Conservation (phyloP, 306 rosid species). For the Betula pendula region DNA sequence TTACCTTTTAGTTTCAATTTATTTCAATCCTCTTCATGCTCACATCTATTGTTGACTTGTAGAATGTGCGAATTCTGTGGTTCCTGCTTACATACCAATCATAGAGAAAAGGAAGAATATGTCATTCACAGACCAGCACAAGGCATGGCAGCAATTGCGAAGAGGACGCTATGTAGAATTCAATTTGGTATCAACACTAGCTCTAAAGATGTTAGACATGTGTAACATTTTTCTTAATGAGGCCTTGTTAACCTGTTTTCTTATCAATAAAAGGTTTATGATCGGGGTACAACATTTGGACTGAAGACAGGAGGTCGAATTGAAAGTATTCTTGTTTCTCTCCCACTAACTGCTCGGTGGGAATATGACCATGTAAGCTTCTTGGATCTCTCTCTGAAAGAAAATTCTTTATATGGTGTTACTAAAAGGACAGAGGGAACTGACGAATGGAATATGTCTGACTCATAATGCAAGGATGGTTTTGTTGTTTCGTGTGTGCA, state of each 20-base stretch:
- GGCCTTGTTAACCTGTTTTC: constrained; percentile 5
- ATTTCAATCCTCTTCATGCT: constrained; percentile 22
- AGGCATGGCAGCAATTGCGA: constrained; percentile 94
- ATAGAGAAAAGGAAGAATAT: constrained; percentile 86
- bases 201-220: background rate
- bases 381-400: constrained; percentile 11
- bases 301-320: constrained; percentile 97
- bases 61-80: constrained; percentile 95
- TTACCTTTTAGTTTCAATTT: background rate
- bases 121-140: constrained; percentile 74
- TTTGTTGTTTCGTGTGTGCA: constrained; percentile 38
- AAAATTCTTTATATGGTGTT: constrained; percentile 10
- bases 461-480: constrained; percentile 17
- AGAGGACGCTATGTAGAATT: constrained; percentile 96
- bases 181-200: constrained; percentile 65
- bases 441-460: constrained; percentile 3
- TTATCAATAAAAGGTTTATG: constrained; percentile 69
- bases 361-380: constrained; percentile 87
- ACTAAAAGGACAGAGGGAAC: background rate
- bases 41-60: constrained; percentile 28
- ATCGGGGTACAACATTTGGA: constrained; percentile 97
- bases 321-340: constrained; percentile 98
- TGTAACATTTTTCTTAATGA: background rate
- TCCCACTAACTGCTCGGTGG: constrained; percentile 96
- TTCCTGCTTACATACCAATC: constrained; percentile 90